A percentile compares a stretch with the other conserved stretches of the same genome.
Conservation (phyloP, 208 protist genomes). For the Blastocrithidia nonstop region DNA sequence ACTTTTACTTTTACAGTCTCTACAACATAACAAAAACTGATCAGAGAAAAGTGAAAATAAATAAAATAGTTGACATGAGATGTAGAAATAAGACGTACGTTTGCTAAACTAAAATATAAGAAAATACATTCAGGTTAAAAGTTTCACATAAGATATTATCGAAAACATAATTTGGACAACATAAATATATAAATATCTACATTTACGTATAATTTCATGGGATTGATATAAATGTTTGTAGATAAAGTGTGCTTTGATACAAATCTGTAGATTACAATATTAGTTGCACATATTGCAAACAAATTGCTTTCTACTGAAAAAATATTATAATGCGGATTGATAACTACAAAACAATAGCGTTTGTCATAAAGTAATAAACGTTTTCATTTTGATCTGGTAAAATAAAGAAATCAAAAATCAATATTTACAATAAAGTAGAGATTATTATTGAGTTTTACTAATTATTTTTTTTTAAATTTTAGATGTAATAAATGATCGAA, state of each 20-base stretch:
- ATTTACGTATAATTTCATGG: not conserved
- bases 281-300: too few relatives aligned
- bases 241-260: not conserved
- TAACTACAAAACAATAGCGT: constrained; percentile 3
- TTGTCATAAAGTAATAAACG: constrained; percentile 4
- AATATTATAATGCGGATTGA: not conserved
- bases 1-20: too few relatives aligned
- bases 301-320: too few relatives aligned
- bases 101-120: too few relatives aligned
- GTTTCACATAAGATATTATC: not conserved
- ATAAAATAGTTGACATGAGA: too few relatives aligned
- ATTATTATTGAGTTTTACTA: too few relatives aligned
- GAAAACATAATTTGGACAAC: too few relatives aligned
- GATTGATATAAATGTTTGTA: not conserved
- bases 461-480: constrained; percentile 8
- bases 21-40: too few relatives aligned
- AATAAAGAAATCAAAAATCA: constrained; percentile 5
- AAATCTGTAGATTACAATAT: too few relatives aligned
- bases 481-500: constrained; percentile 6
- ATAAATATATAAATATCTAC: not conserved
- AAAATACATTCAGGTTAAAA: not conserved
- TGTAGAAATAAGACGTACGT: too few relatives aligned
- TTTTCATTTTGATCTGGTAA: constrained; percentile 7
- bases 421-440: constrained; percentile 5
- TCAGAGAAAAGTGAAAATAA: constrained; percentile 4